phyloP scores from a whole-genome alignment of 2,329 filamentous ascomycete genomes.

The Ophiostoma australiae region DNA sequence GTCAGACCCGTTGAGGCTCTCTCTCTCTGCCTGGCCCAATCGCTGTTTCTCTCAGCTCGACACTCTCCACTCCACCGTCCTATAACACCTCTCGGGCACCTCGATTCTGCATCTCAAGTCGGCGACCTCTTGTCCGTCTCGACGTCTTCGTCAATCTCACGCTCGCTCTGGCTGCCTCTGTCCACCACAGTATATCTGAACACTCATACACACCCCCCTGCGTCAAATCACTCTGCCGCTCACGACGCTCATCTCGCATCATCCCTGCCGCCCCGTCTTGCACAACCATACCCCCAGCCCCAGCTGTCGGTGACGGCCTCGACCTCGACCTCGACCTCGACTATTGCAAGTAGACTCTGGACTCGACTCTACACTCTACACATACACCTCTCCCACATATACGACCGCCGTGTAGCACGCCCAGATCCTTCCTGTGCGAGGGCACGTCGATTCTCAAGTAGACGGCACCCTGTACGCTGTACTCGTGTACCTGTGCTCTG shows the following conservation, averaged over 20 bases:
- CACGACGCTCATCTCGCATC: constrained; percentile 9
- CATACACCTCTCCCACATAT: constrained; percentile 5
- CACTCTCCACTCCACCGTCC: constrained; percentile 12
- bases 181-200: background rate
- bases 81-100: background rate
- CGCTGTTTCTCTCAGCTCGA: background rate
- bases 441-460: background rate
- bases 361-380: background rate
- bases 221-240: constrained; percentile 2
- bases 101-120: background rate
- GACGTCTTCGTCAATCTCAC: background rate
- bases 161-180: background rate
- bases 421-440: constrained; percentile 4
- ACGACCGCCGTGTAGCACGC: constrained; percentile 8
- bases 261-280: constrained; percentile 8
- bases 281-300: background rate
- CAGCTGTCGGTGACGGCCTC: background rate
- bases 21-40: background rate
- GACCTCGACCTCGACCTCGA: background rate
- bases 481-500: constrained; percentile 7
- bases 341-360: background rate
- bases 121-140: background rate
- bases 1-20: background rate
- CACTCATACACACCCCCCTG: background rate
- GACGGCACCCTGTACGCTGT: constrained; percentile 7